Evolutionary conservation across 331 rosid genomes (phyloP).

Genomic region (Rhamnella rubrinervis): DNA sequence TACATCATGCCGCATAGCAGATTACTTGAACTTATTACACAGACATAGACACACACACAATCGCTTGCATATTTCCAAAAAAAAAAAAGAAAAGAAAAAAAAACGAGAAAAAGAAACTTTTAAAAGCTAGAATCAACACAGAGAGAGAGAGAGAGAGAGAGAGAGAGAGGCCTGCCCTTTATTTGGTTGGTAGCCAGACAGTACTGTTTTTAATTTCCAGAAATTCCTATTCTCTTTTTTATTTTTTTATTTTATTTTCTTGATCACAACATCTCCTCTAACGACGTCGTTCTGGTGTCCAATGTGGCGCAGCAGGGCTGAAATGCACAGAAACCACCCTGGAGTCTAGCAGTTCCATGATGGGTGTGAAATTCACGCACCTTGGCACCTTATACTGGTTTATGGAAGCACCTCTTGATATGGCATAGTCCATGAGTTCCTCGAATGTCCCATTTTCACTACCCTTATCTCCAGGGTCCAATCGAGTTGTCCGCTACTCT

Average conservation of each 20-base stretch:
- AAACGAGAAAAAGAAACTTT: slow-evolving; percentile 12
- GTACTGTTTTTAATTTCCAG: neutral
- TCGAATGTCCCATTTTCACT: slow-evolving; percentile 89
- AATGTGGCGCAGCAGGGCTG: slow-evolving; percentile 72
- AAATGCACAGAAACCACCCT: slow-evolving; percentile 73
- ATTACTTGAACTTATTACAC: slow-evolving; percentile 42
- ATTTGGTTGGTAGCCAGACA: neutral
- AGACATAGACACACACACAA: slow-evolving; percentile 18
- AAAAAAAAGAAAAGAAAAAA: slow-evolving; percentile 1
- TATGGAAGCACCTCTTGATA: slow-evolving; percentile 87
- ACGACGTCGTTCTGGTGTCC: slow-evolving; percentile 78
- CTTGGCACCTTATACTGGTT: slow-evolving; percentile 94
- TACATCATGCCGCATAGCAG: slow-evolving; percentile 19
- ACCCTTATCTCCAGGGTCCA: slow-evolving; percentile 89
- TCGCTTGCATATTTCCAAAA: neutral
- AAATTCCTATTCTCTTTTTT: neutral
- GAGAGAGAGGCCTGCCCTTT: slow-evolving; percentile 19
- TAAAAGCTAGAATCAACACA: slow-evolving; percentile 26
- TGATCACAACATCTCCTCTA: slow-evolving; percentile 22
- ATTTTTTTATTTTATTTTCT: neutral
- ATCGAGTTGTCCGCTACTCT: slow-evolving; percentile 78
- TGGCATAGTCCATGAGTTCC: slow-evolving; percentile 93
- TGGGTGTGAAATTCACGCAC: slow-evolving; percentile 81
- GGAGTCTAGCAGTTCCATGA: slow-evolving; percentile 77
- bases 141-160: slow-evolving; percentile 21